Conservation (phyloP, 208 protist species). For the Trypanosoma lewisi region DNA sequence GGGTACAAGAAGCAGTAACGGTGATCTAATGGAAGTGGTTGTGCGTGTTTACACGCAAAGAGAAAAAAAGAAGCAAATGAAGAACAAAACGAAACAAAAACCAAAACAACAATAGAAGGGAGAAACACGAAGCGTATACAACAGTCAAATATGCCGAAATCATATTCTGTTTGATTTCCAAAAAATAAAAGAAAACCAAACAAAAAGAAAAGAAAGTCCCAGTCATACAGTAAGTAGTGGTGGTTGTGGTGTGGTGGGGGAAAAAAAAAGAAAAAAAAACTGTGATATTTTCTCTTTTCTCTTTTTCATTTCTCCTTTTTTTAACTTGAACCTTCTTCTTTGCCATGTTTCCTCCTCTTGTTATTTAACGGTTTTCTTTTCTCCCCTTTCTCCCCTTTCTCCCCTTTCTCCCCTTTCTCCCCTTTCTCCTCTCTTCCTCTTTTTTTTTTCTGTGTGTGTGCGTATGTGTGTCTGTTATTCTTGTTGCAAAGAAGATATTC, state of each 20-base stretch:
- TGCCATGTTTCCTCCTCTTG: slow-evolving; percentile 7
- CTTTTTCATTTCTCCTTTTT: background rate
- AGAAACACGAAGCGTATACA: background rate
- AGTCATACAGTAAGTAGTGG: too few species aligned
- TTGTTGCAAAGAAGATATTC: too few species aligned
- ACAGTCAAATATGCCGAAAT: background rate
- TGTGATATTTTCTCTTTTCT: slow-evolving; percentile 1
- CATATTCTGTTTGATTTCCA: background rate
- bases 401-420: slow-evolving; percentile 4
- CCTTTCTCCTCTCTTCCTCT: slow-evolving; percentile 20
- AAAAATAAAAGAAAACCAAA: background rate
- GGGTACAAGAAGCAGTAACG: background rate
- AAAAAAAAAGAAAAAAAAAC: too few species aligned
- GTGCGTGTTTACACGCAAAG: background rate
- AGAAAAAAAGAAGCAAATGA: background rate
- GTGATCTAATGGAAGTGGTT: background rate
- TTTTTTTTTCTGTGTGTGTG: slow-evolving; percentile 17
- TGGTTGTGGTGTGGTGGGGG: too few species aligned
- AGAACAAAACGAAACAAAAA: too few species aligned
- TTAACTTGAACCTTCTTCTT: slow-evolving; percentile 1
- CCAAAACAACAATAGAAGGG: too few species aligned
- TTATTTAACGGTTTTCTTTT: slow-evolving; percentile 19
- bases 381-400: slow-evolving; percentile 3
- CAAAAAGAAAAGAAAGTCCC: background rate
- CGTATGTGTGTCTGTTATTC: slow-evolving; percentile 2